Evolutionary conservation across 2,329 filamentous ascomycete species (phyloP), one percentile per base, ranked within the genome.

Genomic region (Aspergillus neotritici): DNA sequence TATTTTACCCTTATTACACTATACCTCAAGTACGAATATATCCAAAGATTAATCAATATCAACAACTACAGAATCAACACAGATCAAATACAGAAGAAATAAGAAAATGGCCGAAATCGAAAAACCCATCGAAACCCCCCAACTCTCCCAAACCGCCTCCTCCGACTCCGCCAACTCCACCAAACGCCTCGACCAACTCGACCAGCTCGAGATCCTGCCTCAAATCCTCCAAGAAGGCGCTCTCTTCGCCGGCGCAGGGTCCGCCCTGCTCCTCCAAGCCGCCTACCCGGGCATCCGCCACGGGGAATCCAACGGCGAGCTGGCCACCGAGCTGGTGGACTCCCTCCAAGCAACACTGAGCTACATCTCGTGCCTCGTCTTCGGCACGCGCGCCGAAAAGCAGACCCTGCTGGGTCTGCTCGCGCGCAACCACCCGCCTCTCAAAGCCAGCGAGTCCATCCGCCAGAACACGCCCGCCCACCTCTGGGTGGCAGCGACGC

Each of bases 211-310:
- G 34, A 57, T 64, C 29, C 54, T 65, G 5, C 63, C 63, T 6
- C 59, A 63, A 17, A 65, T 66, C 28, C 56, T 65, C 2, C 55
- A 56, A 37, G 63, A 66, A 40, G 63, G 63, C 3, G 63, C 65
- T 17, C 43, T 65, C 34, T 62, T 66, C 37, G 58, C 62, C 0
- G 63, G 61, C n/a, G 56, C 58, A 1, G 63, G 62, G 3, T 58
- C 63, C 7, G 57, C 63, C 2, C 51, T 66, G 4, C 53, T 66
- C 4, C 53, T 66, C 1, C 63, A 65, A 47, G 63, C 63, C 25
- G 60, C 63, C 4, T 44, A 59, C 17, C 62, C 59, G 13, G 46
- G 46, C 30, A 43, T 52, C 39, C 46, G 41, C 8, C 31, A n/a
- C 33, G 21, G 47, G 13, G 44, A 35, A 13, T 46, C 21, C 38